These are phyloP conservation scores for Orbilia blumenaviensis DNA, from an alignment of 2,329 filamentous ascomycete genomes.

Conservation along the genomic window DNA sequence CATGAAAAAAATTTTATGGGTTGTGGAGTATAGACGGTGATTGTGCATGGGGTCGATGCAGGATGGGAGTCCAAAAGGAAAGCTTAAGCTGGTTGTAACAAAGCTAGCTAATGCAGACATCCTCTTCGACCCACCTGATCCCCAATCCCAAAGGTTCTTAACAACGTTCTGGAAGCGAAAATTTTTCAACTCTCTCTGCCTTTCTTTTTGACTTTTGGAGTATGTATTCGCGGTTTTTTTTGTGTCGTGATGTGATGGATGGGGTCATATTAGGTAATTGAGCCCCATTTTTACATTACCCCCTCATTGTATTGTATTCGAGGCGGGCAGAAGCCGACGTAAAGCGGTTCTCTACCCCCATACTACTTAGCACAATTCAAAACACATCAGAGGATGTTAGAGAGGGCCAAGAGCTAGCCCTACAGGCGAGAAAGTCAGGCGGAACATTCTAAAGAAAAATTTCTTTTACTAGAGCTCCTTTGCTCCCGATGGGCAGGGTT, in stretches of 20 bases:
- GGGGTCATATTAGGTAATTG: constrained; percentile 45
- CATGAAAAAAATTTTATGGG: too few relatives aligned
- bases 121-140: not conserved
- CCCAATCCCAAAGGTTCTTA: constrained; percentile 2
- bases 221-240: not conserved
- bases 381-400: not conserved
- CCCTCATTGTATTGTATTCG: too few relatives aligned
- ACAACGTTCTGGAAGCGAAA: constrained; percentile 40
- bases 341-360: constrained; percentile 26
- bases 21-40: not conserved
- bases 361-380: too few relatives aligned
- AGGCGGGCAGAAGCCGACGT: constrained; percentile 47
- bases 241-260: not conserved
- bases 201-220: not conserved
- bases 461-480: constrained; percentile 23
- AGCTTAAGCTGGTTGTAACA: constrained; percentile 5
- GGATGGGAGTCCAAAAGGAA: constrained; percentile 6
- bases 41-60: not conserved
- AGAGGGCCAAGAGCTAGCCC: constrained; percentile 29
- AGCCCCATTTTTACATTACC: not conserved
- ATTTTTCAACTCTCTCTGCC: too few relatives aligned
- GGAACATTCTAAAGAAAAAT: constrained; percentile 34
- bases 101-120: not conserved
- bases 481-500: constrained; percentile 29
- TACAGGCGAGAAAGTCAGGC: constrained; percentile 24